Base-by-base conservation (phyloP, 192 early-diverging fungal genomes). In the Coemansia biformis region DNA sequence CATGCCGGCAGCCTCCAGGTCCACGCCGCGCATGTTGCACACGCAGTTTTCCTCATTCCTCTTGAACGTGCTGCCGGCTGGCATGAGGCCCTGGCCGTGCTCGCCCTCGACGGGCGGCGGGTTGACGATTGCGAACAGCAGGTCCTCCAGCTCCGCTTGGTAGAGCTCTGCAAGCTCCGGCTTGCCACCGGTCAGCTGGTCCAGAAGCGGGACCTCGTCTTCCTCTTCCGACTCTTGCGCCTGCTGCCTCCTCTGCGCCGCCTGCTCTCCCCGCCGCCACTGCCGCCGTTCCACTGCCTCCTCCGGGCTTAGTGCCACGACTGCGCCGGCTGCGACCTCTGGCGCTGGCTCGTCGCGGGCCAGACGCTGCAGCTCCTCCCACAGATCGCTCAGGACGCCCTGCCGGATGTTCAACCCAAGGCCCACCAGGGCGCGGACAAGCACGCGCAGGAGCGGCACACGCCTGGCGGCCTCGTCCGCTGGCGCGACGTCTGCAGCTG, bases 31-130 rank as follows among this genome's bases (percentile, higher is more conserved):
- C 13, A 49, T 6, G 35, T 68, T 40, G 49, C 75, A 77, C 22
- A 72, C 38, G 43, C 75, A 77, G 61, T 72, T 66, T 12, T 62
- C 63, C 1, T 35, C 52, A 43, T 56, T 8, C 12, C 10, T 7
- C 21, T 28, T 28, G 47, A 77, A 77, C 30, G 34, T 30, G 26
- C 46, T 47, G 36, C 42, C 48, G 1, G 63, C 57, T 4, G 40
- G 12, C n/a, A 46, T 7, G n/a, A 60, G 48, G 3, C 60, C 55
- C 31, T 55, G 59, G 11, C 64, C 64, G 31, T 29, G 21, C 3
- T 52, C 54, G 12, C 15, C 22, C 14, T 54, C 39, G 11, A 30
- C 31, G 0, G 24, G 14, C 11, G 48, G 58, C 28, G 66, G 74
- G 12, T 57, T 38, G 29, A 38, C 26, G 16, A 64, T 59, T 23